Evolutionary conservation across 371 early-diverging fungal genomes (phyloP).

Genomic region (Batkoa obscura): DNA sequence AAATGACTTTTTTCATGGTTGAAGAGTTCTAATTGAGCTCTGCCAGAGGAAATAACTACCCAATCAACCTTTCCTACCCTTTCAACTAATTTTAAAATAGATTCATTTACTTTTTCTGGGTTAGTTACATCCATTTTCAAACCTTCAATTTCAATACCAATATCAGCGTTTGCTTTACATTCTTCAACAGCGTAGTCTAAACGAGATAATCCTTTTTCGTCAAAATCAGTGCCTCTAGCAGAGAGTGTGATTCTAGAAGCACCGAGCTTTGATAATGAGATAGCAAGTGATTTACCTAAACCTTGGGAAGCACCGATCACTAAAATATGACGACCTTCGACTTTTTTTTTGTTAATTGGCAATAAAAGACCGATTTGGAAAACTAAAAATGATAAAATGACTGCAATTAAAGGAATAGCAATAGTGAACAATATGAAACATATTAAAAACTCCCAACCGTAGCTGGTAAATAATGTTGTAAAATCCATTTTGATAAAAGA

Average conservation of each 20-base stretch:
- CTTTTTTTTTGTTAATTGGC: background rate
- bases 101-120: background rate
- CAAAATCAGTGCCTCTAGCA: background rate
- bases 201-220: background rate
- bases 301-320: constrained; percentile 3
- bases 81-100: background rate
- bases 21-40: background rate
- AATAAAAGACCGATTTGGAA: background rate
- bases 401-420: too few species aligned
- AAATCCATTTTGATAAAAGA: too few species aligned
- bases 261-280: background rate
- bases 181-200: constrained; percentile 4
- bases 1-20: background rate
- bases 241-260: background rate
- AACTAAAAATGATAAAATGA: too few species aligned
- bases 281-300: background rate
- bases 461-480: too few species aligned
- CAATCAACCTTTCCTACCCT: constrained; percentile 1
- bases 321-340: background rate
- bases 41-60: constrained; percentile 2
- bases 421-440: too few species aligned
- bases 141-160: background rate
- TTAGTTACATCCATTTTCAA: background rate
- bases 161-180: background rate
- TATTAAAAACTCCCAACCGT: too few species aligned